Evolutionary conservation across 139 green algal species (phyloP).

Genomic region (Astrephomene gubernaculifera): DNA sequence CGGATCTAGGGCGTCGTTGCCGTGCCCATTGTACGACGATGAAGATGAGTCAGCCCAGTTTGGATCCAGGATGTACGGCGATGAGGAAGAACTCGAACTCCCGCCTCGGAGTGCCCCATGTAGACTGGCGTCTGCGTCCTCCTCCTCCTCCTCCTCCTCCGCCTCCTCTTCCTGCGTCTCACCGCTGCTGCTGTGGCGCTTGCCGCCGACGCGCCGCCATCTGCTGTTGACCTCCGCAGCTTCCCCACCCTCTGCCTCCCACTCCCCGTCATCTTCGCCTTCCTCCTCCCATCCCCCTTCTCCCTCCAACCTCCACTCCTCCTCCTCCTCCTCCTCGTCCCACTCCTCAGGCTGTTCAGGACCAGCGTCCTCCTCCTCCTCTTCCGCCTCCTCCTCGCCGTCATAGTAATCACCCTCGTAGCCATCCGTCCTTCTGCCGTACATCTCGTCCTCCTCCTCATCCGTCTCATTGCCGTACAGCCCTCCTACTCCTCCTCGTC

Average conservation of each 20-base stretch:
- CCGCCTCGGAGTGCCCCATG: too few species aligned
- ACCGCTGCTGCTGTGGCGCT: not conserved
- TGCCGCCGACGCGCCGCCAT: too few species aligned
- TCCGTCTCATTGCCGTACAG: not conserved
- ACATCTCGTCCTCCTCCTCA: not conserved
- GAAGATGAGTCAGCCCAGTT: too few species aligned
- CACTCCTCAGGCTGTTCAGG: not conserved
- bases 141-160: not conserved
- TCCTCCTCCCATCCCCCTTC: not conserved
- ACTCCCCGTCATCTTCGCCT: not conserved
- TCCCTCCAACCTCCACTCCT: not conserved
- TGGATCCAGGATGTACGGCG: conserved; percentile 24
- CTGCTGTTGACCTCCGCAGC: too few species aligned
- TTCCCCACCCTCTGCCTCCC: not conserved
- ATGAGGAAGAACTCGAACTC: not conserved
- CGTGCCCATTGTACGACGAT: too few species aligned
- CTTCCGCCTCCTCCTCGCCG: not conserved
- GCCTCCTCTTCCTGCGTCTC: too few species aligned
- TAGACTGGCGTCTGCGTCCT: not conserved
- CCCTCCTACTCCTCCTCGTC: not conserved
- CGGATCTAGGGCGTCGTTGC: not conserved
- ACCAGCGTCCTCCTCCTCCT: conserved; percentile 7
- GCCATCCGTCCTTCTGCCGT: not conserved
- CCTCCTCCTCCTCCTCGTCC: not conserved
- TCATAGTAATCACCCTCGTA: not conserved